phyloP scores from a whole-genome alignment of 345 rosid species.

The Lumnitzera racemosa region DNA sequence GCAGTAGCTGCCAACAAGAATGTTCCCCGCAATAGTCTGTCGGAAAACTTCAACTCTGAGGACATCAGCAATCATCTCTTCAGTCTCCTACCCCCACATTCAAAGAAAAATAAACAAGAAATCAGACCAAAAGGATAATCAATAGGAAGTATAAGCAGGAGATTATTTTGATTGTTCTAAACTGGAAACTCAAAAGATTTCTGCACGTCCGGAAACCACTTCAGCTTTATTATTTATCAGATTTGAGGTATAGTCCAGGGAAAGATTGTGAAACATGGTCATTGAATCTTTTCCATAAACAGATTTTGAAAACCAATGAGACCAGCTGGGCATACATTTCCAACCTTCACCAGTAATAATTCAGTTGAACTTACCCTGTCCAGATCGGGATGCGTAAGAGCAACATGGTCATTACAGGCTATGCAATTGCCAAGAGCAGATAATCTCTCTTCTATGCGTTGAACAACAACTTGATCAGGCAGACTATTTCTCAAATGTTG shows the following conservation, averaged over 20 bases:
- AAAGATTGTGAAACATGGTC: too few species aligned
- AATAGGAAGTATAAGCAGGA: not conserved
- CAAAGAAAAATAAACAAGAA: too few species aligned
- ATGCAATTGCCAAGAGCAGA: slow-evolving; percentile 95
- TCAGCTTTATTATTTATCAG: too few species aligned
- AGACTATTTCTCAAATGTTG: slow-evolving; percentile 91
- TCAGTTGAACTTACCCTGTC: slow-evolving; percentile 36
- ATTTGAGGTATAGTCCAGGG: too few species aligned
- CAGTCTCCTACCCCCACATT: slow-evolving; percentile 49
- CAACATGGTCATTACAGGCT: slow-evolving; percentile 96
- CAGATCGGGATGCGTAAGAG: slow-evolving; percentile 89
- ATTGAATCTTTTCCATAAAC: not conserved
- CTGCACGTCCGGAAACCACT: not conserved
- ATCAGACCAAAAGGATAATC: not conserved
- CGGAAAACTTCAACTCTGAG: slow-evolving; percentile 95
- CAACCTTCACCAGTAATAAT: too few species aligned
- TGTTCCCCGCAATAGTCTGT: slow-evolving; percentile 90
- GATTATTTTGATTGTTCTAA: not conserved
- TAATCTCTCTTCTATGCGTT: slow-evolving; percentile 80
- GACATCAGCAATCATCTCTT: slow-evolving; percentile 88
- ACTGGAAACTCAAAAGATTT: not conserved
- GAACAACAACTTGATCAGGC: slow-evolving; percentile 88
- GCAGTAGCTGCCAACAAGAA: slow-evolving; percentile 91
- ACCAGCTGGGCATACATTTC: too few species aligned
- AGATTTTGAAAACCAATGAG: not conserved